Percentiles rank a stretch among this genome's conserved stretches.
Evolutionary conservation across 179 eudicot genomes (phyloP).

Genomic region (Pouteria campechiana): DNA sequence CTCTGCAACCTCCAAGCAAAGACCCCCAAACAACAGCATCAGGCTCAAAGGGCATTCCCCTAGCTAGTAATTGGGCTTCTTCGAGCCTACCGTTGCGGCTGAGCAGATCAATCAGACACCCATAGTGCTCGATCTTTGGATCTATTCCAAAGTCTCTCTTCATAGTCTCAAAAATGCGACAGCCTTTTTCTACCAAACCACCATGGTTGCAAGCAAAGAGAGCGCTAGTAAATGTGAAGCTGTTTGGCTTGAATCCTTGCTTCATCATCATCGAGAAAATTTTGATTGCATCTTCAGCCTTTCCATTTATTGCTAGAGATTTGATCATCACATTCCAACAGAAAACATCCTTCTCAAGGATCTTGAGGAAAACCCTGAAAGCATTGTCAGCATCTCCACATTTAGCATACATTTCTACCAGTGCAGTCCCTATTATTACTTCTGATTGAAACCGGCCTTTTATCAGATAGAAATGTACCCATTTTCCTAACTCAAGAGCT

Average conservation of each 20-base stretch:
- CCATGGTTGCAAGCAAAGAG: slow-evolving; percentile 30
- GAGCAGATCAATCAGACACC: slow-evolving; percentile 19
- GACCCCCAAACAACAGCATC: slow-evolving; percentile 25
- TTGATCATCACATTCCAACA: slow-evolving; percentile 30
- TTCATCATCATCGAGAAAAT: slow-evolving; percentile 16
- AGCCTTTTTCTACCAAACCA: slow-evolving; percentile 21
- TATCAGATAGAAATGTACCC: slow-evolving; percentile 13
- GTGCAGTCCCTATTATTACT: slow-evolving; percentile 15
- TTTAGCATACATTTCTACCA: slow-evolving; percentile 26
- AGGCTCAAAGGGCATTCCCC: slow-evolving; percentile 18
- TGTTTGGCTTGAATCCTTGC: slow-evolving; percentile 15
- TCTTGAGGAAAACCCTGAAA: slow-evolving; percentile 18
- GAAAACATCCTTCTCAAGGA: slow-evolving; percentile 20
- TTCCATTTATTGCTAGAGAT: slow-evolving; percentile 25
- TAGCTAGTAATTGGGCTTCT: slow-evolving; percentile 7
- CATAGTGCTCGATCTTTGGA: slow-evolving; percentile 18
- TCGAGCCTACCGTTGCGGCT: slow-evolving; percentile 20
- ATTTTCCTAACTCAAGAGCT: slow-evolving; percentile 15
- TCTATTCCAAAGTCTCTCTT: slow-evolving; percentile 3
- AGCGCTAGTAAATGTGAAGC: slow-evolving; percentile 11
- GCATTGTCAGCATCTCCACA: slow-evolving; percentile 21
- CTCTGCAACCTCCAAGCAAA: slow-evolving; percentile 19
- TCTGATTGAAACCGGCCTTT: slow-evolving; percentile 12
- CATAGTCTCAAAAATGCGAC: slow-evolving; percentile 12
- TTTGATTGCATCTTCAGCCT: slow-evolving; percentile 20